Percentiles rank a stretch among this genome's conserved stretches.
Evolutionary conservation across 78 protist genomes (phyloP).

Genomic region (Dictyostelium capitatum): DNA sequence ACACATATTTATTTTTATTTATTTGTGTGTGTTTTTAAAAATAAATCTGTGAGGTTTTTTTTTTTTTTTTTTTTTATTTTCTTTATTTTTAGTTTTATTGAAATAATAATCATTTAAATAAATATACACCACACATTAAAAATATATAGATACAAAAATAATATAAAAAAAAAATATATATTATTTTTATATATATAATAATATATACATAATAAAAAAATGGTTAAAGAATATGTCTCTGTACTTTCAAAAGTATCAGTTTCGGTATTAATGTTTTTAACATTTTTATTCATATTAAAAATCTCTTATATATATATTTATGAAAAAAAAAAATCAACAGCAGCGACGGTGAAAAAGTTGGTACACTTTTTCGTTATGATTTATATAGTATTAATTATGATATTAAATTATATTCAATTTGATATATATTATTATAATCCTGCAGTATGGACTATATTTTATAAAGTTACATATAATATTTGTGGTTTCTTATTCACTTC

Average conservation of each 20-base stretch:
- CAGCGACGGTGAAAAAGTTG: neutral
- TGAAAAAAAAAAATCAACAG: slow-evolving; percentile 5
- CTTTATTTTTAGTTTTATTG: too few species aligned
- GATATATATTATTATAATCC: neutral
- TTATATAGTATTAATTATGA: neutral
- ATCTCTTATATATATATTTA: neutral
- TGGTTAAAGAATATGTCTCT: slow-evolving; percentile 10
- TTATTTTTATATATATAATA: neutral
- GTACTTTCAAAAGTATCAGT: neutral
- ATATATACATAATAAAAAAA: neutral
- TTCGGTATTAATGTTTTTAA: neutral
- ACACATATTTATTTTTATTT: too few species aligned
- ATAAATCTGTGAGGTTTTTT: too few species aligned
- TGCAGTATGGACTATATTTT: slow-evolving; percentile 1
- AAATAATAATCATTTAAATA: too few species aligned
- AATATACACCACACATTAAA: too few species aligned
- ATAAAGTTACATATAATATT: slow-evolving; percentile 7
- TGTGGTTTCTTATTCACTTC: slow-evolving; percentile 17
- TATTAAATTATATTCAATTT: slow-evolving; percentile 12
- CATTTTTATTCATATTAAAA: neutral
- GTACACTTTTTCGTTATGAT: neutral
- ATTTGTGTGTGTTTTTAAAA: too few species aligned
- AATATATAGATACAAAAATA: too few species aligned
- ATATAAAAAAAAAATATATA: neutral
- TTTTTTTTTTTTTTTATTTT: too few species aligned